phyloP scores from a whole-genome alignment of 2,329 filamentous ascomycete species.

The Claviceps fusiformis region DNA sequence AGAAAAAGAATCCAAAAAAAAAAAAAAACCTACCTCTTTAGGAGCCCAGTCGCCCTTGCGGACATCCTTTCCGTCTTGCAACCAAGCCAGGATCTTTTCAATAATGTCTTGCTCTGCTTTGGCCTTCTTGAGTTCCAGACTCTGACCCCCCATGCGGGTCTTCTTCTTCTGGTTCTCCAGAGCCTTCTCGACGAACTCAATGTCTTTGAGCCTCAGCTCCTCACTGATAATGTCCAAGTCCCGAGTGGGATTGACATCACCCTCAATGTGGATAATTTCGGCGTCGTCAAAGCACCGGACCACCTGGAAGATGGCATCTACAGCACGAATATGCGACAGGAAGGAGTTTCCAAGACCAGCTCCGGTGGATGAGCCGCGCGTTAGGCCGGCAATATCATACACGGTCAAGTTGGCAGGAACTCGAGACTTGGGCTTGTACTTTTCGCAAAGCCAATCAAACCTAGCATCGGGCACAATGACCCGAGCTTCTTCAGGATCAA shows the following conservation, averaged over 20 bases:
- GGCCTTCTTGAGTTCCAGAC: conserved; percentile 94
- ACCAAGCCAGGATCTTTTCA: conserved; percentile 71
- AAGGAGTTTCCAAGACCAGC: conserved; percentile 96
- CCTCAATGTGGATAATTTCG: conserved; percentile 98
- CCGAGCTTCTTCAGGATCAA: conserved; percentile 94
- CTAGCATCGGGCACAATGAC: conserved; percentile 94
- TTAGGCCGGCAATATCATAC: conserved; percentile 96
- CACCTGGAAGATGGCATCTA: conserved; percentile 96
- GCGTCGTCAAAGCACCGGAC: conserved; percentile 97
- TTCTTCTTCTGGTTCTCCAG: conserved; percentile 87
- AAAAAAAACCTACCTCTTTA: conserved; percentile 68
- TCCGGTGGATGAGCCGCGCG: conserved; percentile 89
- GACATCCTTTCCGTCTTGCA: conserved; percentile 85
- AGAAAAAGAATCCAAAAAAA: conserved; percentile 9
- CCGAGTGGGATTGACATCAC: conserved; percentile 87
- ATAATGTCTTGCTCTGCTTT: conserved; percentile 89
- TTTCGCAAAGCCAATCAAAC: conserved; percentile 88
- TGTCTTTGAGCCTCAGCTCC: conserved; percentile 94
- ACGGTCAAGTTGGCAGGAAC: conserved; percentile 97
- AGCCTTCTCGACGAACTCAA: conserved; percentile 95
- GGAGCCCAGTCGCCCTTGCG: conserved; percentile 78
- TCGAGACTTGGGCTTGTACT: conserved; percentile 93
- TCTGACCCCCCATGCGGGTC: conserved; percentile 86
- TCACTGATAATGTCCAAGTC: conserved; percentile 96
- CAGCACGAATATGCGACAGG: conserved; percentile 94